Evolutionary conservation across 2,329 filamentous ascomycete genomes (phyloP).

Genomic region (Chaetomiaceae sp.): DNA sequence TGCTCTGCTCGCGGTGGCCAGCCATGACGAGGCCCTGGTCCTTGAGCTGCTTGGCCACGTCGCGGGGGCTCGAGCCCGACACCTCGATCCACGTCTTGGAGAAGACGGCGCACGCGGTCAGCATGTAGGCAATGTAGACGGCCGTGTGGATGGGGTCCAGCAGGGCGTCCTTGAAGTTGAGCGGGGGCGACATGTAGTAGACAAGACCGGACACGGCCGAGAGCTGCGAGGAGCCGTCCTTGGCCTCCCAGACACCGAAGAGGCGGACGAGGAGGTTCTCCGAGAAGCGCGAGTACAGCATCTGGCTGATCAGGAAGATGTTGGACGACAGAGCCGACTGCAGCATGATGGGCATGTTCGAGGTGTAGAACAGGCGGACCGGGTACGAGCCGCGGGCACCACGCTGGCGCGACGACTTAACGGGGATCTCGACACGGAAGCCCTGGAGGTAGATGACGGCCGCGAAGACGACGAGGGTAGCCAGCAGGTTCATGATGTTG

Average conservation of each 20-base stretch:
- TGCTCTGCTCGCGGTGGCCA: constrained; percentile 98
- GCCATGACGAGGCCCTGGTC: constrained; percentile 99
- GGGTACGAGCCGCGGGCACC: constrained; percentile 98
- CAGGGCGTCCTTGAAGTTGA: constrained; percentile 96
- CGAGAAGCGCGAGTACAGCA: constrained; percentile 98
- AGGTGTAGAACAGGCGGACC: constrained; percentile 98
- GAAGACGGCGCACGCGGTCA: constrained; percentile 88
- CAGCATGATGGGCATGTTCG: constrained; percentile 99
- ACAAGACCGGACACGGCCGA: constrained; percentile 89
- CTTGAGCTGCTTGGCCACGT: constrained; percentile 99
- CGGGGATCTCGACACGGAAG: constrained; percentile 99
- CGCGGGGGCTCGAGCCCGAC: constrained; percentile 92
- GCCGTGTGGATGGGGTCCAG: constrained; percentile 95
- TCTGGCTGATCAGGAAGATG: constrained; percentile 98
- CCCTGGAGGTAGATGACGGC: constrained; percentile 99
- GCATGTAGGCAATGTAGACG: constrained; percentile 96
- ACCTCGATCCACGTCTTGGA: constrained; percentile 99
- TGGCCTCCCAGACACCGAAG: constrained; percentile 97
- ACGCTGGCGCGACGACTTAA: constrained; percentile 98
- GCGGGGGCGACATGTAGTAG: constrained; percentile 99
- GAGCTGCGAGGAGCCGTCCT: constrained; percentile 92
- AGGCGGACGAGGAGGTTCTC: constrained; percentile 98
- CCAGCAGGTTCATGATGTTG: constrained; percentile 98
- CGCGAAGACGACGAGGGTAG: constrained; percentile 88
- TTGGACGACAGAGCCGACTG: constrained; percentile 98